Conservation (phyloP, 768 basidiomycete species). For the Lanmaoa rubissima region DNA sequence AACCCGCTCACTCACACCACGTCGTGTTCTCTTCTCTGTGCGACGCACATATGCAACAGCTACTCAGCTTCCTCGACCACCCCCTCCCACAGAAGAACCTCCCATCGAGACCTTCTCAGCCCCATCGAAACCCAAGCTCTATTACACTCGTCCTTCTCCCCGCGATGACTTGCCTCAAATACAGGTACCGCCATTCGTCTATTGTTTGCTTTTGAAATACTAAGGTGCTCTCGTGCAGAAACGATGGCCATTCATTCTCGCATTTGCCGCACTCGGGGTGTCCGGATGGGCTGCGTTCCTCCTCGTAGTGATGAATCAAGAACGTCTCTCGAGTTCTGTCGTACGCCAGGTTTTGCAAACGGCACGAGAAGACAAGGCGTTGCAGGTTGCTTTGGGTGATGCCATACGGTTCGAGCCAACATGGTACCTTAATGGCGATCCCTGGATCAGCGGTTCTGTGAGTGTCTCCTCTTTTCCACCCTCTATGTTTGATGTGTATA, state of each 20-base stretch:
- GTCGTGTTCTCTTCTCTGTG: constrained; percentile 10
- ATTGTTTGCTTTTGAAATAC: neutral
- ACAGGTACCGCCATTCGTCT: constrained; percentile 28
- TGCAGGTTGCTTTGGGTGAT: constrained; percentile 59
- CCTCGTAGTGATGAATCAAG: constrained; percentile 70
- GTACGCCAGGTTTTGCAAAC: constrained; percentile 63
- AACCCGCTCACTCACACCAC: constrained; percentile 4
- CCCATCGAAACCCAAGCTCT: constrained; percentile 44
- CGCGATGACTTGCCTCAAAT: constrained; percentile 43
- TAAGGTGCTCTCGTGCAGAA: constrained; percentile 18
- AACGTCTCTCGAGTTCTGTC: constrained; percentile 74
- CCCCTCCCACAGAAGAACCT: constrained; percentile 30
- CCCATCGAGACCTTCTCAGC: constrained; percentile 41
- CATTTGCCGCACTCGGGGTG: constrained; percentile 49
- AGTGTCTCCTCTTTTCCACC: constrained; percentile 23
- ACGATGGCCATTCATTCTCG: constrained; percentile 59
- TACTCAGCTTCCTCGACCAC: constrained; percentile 25
- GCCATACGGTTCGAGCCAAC: constrained; percentile 40
- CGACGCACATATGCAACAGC: constrained; percentile 18
- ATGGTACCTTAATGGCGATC: constrained; percentile 71
- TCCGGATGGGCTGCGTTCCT: constrained; percentile 69
- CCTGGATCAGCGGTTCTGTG: constrained; percentile 67
- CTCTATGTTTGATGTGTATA: neutral
- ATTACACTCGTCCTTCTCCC: constrained; percentile 41
- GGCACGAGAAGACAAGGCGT: constrained; percentile 48